phyloP scores from a whole-genome alignment of 257 asterid genomes.

The Forsythia viridissima region DNA sequence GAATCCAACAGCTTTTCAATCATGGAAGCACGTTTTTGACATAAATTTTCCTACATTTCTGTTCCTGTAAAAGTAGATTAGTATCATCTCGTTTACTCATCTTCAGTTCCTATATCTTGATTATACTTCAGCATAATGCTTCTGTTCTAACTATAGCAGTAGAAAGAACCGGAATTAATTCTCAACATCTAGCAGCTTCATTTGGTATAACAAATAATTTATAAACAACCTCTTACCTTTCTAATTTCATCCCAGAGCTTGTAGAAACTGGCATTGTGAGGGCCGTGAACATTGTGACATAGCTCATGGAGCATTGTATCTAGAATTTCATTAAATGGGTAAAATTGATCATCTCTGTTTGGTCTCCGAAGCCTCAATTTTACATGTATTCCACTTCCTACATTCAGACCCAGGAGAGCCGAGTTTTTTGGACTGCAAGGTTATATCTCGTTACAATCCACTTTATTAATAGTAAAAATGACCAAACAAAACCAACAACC shows the following conservation, averaged over 20 bases:
- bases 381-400: conserved; percentile 71
- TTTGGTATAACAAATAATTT: neutral
- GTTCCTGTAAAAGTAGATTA: neutral
- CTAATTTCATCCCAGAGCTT: conserved; percentile 93
- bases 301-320: conserved; percentile 99
- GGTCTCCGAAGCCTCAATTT: conserved; percentile 82
- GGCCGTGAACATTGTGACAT: conserved; percentile 84
- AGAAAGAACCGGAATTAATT: neutral
- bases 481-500: neutral
- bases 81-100: neutral
- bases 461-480: neutral
- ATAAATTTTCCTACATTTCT: neutral
- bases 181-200: neutral
- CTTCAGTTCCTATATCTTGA: neutral
- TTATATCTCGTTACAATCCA: neutral
- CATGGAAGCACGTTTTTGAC: neutral
- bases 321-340: conserved; percentile 66
- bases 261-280: conserved; percentile 88
- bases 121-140: neutral
- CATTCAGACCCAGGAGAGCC: conserved; percentile 73
- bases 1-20: neutral
- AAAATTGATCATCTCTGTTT: conserved; percentile 70
- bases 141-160: neutral
- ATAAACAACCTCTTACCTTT: conserved; percentile 48
- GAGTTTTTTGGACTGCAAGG: conserved; percentile 63